Percentiles rank a stretch among this genome's conserved stretches.
Evolutionary conservation across 1,139 yeast species (phyloP).

Genomic region (Sugiyamaella paludigena): DNA sequence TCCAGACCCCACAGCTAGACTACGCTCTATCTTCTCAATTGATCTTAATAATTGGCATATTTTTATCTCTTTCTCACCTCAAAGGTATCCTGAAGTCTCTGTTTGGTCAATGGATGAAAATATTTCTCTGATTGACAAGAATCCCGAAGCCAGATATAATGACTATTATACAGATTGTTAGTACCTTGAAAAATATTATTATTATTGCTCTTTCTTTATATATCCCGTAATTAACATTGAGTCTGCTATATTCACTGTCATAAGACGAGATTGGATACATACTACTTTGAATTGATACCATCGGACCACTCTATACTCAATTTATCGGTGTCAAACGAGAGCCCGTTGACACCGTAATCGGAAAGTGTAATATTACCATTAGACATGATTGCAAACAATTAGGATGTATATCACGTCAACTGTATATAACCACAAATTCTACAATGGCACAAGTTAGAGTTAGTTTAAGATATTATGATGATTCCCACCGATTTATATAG

Average conservation of each 20-base stretch:
- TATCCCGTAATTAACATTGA: background rate
- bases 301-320: slow-evolving; percentile 35
- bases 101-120: slow-evolving; percentile 60
- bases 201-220: background rate
- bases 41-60: too few relatives aligned
- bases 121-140: slow-evolving; percentile 65
- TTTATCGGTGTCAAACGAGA: slow-evolving; percentile 28
- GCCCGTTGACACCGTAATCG: too few relatives aligned
- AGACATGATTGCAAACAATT: too few relatives aligned
- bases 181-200: background rate
- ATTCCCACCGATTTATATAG: too few relatives aligned
- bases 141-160: slow-evolving; percentile 68
- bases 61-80: slow-evolving; percentile 24
- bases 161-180: slow-evolving; percentile 27
- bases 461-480: too few relatives aligned
- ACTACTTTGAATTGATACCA: slow-evolving; percentile 35
- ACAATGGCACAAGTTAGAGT: too few relatives aligned
- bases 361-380: too few relatives aligned
- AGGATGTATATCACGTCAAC: too few relatives aligned
- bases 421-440: too few relatives aligned
- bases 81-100: slow-evolving; percentile 61
- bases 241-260: background rate
- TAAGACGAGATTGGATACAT: slow-evolving; percentile 17
- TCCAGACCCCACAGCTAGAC: too few relatives aligned
- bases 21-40: too few relatives aligned